Conservation (phyloP, 306 rosid genomes). For the Psophocarpus tetragonolobus region DNA sequence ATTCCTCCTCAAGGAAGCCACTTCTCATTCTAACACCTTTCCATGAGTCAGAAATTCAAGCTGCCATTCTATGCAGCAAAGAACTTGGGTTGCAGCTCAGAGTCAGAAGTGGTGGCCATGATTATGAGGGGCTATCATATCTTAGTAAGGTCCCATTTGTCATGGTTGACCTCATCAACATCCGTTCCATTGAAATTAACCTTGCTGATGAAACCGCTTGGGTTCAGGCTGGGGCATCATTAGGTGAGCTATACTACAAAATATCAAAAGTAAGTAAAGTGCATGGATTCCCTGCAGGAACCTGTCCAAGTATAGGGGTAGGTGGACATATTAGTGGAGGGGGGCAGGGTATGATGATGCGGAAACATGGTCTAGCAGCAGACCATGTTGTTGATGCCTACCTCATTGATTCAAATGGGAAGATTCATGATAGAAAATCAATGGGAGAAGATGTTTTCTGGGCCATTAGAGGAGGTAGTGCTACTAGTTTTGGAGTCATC, state of each 20-base stretch:
- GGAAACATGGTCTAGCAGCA: constrained; percentile 58
- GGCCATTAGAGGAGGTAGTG: constrained; percentile 77
- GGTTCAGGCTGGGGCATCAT: constrained; percentile 60
- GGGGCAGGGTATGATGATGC: constrained; percentile 46
- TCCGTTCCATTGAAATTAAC: constrained; percentile 33
- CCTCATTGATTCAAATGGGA: constrained; percentile 46
- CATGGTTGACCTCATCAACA: constrained; percentile 46
- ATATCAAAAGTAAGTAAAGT: constrained; percentile 43
- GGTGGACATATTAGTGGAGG: constrained; percentile 70
- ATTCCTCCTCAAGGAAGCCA: constrained; percentile 52
- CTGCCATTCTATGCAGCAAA: constrained; percentile 49
- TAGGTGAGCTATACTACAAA: constrained; percentile 59
- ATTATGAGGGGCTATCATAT: constrained; percentile 60
- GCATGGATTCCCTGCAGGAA: constrained; percentile 56
- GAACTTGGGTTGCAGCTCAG: constrained; percentile 45
- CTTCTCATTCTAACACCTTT: constrained; percentile 44
- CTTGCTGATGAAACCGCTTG: constrained; percentile 56
- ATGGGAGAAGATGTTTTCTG: constrained; percentile 68
- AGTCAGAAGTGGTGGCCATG: constrained; percentile 60
- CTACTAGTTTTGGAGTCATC: constrained; percentile 57
- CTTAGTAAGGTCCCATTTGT: constrained; percentile 40
- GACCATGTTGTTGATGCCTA: constrained; percentile 63
- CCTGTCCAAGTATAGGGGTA: constrained; percentile 55
- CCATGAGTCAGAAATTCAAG: constrained; percentile 52
- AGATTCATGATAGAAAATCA: constrained; percentile 43